phyloP scores from a whole-genome alignment of 805 yeast species.

The Zygosaccharomyces bisporus region DNA sequence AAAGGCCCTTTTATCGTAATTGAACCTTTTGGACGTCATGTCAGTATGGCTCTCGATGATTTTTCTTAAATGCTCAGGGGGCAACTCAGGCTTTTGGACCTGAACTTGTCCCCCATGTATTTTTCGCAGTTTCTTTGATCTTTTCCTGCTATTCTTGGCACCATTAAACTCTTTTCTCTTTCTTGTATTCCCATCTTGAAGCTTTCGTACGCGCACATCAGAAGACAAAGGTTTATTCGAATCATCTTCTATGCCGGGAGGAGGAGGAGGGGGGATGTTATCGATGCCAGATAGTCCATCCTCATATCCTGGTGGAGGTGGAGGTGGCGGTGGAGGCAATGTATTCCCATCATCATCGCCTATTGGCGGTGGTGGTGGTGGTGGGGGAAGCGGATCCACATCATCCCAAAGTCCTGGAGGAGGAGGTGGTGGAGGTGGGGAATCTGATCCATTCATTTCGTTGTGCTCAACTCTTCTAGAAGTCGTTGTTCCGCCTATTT shows the following conservation, averaged over 20 bases:
- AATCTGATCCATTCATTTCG: background rate
- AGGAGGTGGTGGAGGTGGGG: slow-evolving; percentile 21
- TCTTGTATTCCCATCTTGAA: slow-evolving; percentile 8
- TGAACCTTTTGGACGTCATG: slow-evolving; percentile 70
- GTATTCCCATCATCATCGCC: slow-evolving; percentile 18
- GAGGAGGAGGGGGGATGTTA: slow-evolving; percentile 11
- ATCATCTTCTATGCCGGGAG: slow-evolving; percentile 11
- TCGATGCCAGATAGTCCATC: slow-evolving; percentile 27
- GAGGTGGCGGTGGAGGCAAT: slow-evolving; percentile 41
- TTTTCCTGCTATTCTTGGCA: slow-evolving; percentile 13
- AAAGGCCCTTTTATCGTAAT: slow-evolving; percentile 81
- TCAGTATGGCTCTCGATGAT: slow-evolving; percentile 82
- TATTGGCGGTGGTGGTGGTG: slow-evolving; percentile 33
- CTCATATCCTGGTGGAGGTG: slow-evolving; percentile 33
- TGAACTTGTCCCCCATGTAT: slow-evolving; percentile 45
- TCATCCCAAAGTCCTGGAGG: slow-evolving; percentile 21
- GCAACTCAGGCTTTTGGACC: slow-evolving; percentile 74
- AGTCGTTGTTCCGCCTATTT: background rate
- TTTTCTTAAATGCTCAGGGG: slow-evolving; percentile 88
- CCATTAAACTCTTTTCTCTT: slow-evolving; percentile 2
- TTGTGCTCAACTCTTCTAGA: background rate
- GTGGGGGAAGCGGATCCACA: slow-evolving; percentile 9
- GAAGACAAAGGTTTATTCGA: background rate
- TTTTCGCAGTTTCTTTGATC: slow-evolving; percentile 37
- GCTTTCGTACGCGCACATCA: background rate